Evolutionary conservation across 129 eudicot species (phyloP), one percentile per base, ranked within the genome.

Genomic region (Mikania micrantha): DNA sequence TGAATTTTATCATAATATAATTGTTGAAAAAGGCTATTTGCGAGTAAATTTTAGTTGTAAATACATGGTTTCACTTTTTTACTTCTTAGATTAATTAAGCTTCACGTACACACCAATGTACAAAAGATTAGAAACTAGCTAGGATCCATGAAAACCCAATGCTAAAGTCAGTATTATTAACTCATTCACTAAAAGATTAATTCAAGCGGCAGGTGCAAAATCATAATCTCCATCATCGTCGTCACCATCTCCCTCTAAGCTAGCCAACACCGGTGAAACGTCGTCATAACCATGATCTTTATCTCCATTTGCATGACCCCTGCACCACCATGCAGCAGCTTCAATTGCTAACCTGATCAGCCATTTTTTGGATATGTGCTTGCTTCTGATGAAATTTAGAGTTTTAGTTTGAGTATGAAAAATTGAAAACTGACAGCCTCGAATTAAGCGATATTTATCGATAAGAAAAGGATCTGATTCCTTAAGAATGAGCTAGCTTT

Each of bases 151-250:
- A 22, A 3, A 12, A 54, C 19, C 36, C 16, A n/a, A 54, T 27
- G 28, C 42, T 31, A 47, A 8, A 34, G 5, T 60, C 15, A n/a
- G 3, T 34, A 27, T 36, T 60, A 31, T 1, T n/a, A n/a, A n/a
- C n/a, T 12, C 21, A 17, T 3, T 34, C 25, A 7, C 44, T 32
- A 29, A 50, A 67, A 10, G 27, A 16, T 1, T 17, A n/a, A 11
- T n/a, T 70, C 54, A 63, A 27, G 81, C 81, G 22, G 75, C 78
- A 2, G 69, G 77, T 27, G 73, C 69, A 12, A 66, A 64, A 17
- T 66, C 64, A 63, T 77, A 77, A 41, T 50, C 79, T 20, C 50
- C 74, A 39, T 64, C 67, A 5, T 79, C 67, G 20, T 70, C 41
- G 17, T 70, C 66, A 24, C 42, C 57, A 5, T 70, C 74, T 25